These are phyloP conservation scores for Torulaspora maleeae DNA, from an alignment of 805 yeast genomes.

Conservation along the genomic window DNA sequence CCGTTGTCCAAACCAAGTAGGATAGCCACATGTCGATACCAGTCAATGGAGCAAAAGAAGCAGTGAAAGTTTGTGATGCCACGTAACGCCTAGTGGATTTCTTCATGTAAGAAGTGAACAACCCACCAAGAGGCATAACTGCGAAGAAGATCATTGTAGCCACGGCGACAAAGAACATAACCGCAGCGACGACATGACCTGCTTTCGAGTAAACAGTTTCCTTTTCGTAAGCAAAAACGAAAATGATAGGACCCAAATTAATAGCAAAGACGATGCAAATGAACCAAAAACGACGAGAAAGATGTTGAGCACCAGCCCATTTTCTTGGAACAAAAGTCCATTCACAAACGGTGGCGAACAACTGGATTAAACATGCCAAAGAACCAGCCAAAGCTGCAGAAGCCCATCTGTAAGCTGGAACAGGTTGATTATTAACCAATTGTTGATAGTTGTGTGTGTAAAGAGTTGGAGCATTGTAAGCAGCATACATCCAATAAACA, in stretches of 20 bases:
- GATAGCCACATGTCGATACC: constrained; percentile 97
- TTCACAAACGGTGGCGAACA: constrained; percentile 83
- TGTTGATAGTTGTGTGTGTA: constrained; percentile 86
- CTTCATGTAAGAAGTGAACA: constrained; percentile 88
- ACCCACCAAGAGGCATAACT: constrained; percentile 93
- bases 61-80: constrained; percentile 94
- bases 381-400: constrained; percentile 89
- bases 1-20: constrained; percentile 81
- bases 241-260: constrained; percentile 83
- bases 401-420: constrained; percentile 89
- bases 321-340: constrained; percentile 96
- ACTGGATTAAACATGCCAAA: constrained; percentile 75
- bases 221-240: constrained; percentile 78
- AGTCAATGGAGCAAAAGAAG: constrained; percentile 70
- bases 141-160: constrained; percentile 82
- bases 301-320: constrained; percentile 99
- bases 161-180: constrained; percentile 83
- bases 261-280: constrained; percentile 57
- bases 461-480: constrained; percentile 86
- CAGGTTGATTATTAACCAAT: constrained; percentile 78
- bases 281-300: constrained; percentile 80
- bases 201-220: constrained; percentile 59
- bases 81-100: constrained; percentile 82
- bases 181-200: constrained; percentile 75
- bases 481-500: constrained; percentile 89